phyloP scores from a whole-genome alignment of 1,284 basidiomycete genomes.

The Trametes pubescens region DNA sequence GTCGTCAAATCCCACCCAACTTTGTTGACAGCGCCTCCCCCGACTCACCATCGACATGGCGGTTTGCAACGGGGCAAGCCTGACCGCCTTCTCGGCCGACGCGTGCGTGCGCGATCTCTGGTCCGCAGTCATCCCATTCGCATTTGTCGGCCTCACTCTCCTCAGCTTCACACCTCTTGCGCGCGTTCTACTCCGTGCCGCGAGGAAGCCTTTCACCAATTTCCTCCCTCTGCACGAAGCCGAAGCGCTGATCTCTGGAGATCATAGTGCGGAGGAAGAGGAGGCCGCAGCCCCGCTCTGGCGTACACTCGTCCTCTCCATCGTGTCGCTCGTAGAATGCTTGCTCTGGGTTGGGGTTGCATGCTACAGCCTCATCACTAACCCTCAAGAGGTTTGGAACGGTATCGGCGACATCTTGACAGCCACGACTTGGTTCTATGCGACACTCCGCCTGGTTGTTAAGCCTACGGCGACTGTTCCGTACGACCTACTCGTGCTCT shows the following conservation, averaged over 20 bases:
- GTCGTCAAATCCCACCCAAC: too few relatives aligned
- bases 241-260: conserved; percentile 52
- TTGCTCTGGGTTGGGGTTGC: conserved; percentile 59
- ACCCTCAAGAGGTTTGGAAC: conserved; percentile 38
- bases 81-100: conserved; percentile 53
- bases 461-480: conserved; percentile 55
- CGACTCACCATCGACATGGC: conserved; percentile 14
- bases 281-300: conserved; percentile 54
- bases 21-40: too few relatives aligned
- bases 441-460: conserved; percentile 51
- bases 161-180: conserved; percentile 47
- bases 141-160: conserved; percentile 55
- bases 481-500: conserved; percentile 61
- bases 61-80: conserved; percentile 37
- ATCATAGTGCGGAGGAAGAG: conserved; percentile 38
- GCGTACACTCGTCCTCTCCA: conserved; percentile 61
- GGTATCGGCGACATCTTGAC: conserved; percentile 51
- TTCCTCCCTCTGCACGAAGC: conserved; percentile 71
- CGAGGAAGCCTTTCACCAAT: conserved; percentile 50
- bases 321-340: conserved; percentile 56
- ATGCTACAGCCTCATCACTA: conserved; percentile 50
- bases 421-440: conserved; percentile 65
- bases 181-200: conserved; percentile 37
- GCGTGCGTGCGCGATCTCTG: conserved; percentile 65
- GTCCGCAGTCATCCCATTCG: conserved; percentile 59